Evolutionary conservation across 176 grass and related monocot species (phyloP).

Genomic region (Zea luxurians): DNA sequence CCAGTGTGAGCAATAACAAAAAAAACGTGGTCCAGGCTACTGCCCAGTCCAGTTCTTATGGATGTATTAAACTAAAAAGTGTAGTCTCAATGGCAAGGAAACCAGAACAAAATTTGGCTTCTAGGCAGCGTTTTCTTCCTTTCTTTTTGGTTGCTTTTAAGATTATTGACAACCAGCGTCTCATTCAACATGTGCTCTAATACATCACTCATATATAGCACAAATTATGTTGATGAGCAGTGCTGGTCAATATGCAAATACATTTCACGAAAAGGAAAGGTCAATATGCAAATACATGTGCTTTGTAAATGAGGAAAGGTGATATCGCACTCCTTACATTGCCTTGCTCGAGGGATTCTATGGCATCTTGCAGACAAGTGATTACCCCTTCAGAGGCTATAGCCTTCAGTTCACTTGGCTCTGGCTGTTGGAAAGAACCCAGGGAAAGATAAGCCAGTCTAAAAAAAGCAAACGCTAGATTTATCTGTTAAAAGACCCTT

Average conservation of each 20-base stretch:
- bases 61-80: background rate
- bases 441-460: conserved; percentile 1
- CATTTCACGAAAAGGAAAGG: background rate
- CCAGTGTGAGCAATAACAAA: background rate
- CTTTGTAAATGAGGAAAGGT: background rate
- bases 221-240: background rate
- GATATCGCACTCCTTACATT: conserved; percentile 51
- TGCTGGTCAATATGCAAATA: background rate
- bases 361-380: conserved; percentile 85
- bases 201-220: conserved; percentile 1
- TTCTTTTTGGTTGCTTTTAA: background rate
- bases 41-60: background rate
- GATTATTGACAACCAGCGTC: background rate
- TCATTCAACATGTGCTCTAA: background rate
- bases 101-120: background rate
- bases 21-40: background rate
- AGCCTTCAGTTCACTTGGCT: conserved; percentile 65
- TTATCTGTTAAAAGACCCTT: background rate
- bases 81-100: background rate
- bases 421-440: conserved; percentile 57
- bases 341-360: conserved; percentile 75
- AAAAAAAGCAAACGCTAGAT: background rate
- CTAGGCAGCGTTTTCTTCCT: background rate
- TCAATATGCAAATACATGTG: background rate
- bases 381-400: conserved; percentile 89